These are phyloP conservation scores for Schrenkiella parvula DNA, from an alignment of 345 rosid genomes.

Conservation along the genomic window DNA sequence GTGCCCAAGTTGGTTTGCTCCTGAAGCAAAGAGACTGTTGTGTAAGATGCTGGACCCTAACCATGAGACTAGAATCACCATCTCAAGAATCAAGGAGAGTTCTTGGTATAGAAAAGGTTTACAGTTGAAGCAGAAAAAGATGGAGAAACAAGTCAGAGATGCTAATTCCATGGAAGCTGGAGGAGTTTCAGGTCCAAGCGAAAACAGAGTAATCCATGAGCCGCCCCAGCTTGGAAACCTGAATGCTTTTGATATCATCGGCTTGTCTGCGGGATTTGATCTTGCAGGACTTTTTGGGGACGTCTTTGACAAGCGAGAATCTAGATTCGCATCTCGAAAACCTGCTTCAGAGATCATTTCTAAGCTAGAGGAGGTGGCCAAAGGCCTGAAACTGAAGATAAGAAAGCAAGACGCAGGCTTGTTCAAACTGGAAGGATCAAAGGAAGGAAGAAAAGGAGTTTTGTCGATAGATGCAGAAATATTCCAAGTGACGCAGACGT, in stretches of 20 bases:
- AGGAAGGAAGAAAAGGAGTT: slow-evolving; percentile 65
- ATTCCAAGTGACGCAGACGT: slow-evolving; percentile 57
- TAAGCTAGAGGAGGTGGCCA: slow-evolving; percentile 56
- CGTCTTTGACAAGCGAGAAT: slow-evolving; percentile 38
- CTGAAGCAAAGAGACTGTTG: slow-evolving; percentile 50
- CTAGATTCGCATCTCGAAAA: slow-evolving; percentile 53
- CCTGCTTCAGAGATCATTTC: slow-evolving; percentile 62
- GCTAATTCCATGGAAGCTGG: slow-evolving; percentile 15
- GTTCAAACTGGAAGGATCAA: slow-evolving; percentile 52
- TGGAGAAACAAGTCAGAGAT: slow-evolving; percentile 37
- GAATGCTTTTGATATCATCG: slow-evolving; percentile 73
- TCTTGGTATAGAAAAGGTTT: slow-evolving; percentile 67
- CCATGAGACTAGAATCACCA: slow-evolving; percentile 50
- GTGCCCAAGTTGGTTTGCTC: slow-evolving; percentile 62
- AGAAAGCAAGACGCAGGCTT: slow-evolving; percentile 63
- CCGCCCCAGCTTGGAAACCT: slow-evolving; percentile 37
- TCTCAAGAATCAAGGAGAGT: slow-evolving; percentile 54
- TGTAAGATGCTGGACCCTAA: slow-evolving; percentile 57
- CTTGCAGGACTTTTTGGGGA: slow-evolving; percentile 57
- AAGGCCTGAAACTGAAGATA: slow-evolving; percentile 48
- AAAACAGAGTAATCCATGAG: slow-evolving; percentile 34
- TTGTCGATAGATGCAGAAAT: slow-evolving; percentile 69
- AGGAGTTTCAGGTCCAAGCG: slow-evolving; percentile 34
- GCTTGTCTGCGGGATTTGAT: slow-evolving; percentile 64
- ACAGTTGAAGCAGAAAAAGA: slow-evolving; percentile 38